Conservation (phyloP, 208 protist genomes). For the Leishmania mexicana region DNA sequence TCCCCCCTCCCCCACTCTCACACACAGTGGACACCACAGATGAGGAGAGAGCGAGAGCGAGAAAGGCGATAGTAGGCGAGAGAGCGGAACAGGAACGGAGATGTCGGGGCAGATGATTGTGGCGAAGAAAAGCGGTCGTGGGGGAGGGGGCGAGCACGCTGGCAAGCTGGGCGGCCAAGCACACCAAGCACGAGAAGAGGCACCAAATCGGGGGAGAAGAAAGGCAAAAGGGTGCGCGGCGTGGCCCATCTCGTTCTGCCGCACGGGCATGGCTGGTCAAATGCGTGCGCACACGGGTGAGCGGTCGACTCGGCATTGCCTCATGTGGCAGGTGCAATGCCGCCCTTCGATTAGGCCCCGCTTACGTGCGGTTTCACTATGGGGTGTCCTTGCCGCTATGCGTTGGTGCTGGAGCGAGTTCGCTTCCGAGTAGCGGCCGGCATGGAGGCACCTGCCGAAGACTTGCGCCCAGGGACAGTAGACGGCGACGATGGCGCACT, state of each 20-base stretch:
- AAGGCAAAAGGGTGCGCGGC: not conserved
- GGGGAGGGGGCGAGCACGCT: not conserved
- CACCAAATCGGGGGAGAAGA: not conserved
- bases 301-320: not conserved
- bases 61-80: not conserved
- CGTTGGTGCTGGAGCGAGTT: not conserved
- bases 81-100: not conserved
- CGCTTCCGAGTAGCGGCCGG: not conserved
- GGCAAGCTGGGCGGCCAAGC: not conserved
- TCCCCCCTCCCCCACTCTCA: too few relatives aligned
- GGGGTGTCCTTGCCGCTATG: not conserved
- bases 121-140: not conserved
- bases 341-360: not conserved
- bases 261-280: not conserved
- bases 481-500: not conserved
- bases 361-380: not conserved
- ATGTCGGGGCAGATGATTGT: not conserved
- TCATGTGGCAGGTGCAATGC: not conserved
- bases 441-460: not conserved
- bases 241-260: not conserved
- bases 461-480: not conserved
- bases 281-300: not conserved
- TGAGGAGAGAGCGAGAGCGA: not conserved
- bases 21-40: not conserved
- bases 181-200: not conserved